A percentile compares a stretch with the other conserved stretches of the same genome.
Conservation (phyloP, 1,139 yeast genomes). For the Saccharomyces hybrid region DNA sequence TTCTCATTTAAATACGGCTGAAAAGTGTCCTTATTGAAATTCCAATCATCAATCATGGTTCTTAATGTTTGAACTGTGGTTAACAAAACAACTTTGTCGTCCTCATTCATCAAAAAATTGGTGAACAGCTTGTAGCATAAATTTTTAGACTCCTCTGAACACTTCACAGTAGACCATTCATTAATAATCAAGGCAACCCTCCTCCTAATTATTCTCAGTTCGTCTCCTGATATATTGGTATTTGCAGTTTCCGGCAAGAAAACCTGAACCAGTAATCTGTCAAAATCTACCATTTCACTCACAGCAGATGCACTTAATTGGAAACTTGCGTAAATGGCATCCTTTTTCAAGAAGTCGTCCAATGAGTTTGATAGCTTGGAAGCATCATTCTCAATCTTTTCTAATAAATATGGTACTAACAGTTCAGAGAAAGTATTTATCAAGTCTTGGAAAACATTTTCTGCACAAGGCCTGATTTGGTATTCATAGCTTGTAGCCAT, state of each 20-base stretch:
- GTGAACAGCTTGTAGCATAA: conserved; percentile 52
- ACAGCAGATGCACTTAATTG: conserved; percentile 68
- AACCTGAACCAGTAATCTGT: conserved; percentile 47
- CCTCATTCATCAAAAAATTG: conserved; percentile 34
- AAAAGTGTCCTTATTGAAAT: conserved; percentile 61
- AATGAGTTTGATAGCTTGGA: conserved; percentile 32
- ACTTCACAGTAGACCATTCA: conserved; percentile 72
- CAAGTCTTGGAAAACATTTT: conserved; percentile 71
- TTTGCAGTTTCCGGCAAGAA: conserved; percentile 58
- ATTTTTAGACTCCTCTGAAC: conserved; percentile 51
- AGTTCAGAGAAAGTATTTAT: conserved; percentile 55
- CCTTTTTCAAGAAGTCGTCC: conserved; percentile 58
- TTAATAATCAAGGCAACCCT: conserved; percentile 67
- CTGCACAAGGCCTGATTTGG: conserved; percentile 83
- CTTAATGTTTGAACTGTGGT: conserved; percentile 67
- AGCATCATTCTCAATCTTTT: conserved; percentile 47
- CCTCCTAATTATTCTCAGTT: conserved; percentile 57
- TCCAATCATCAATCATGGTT: conserved; percentile 77
- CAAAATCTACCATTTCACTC: conserved; percentile 57
- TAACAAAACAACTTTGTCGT: conserved; percentile 69
- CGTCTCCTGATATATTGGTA: conserved; percentile 16
- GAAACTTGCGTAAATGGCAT: conserved; percentile 73
- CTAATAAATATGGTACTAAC: conserved; percentile 55
- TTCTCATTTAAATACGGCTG: conserved; percentile 54
- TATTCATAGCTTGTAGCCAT: conserved; percentile 72